Evolutionary conservation across 2,329 filamentous ascomycete species (phyloP), one percentile per base, ranked within the genome.

Genomic region (Pestalotiopsis sp.): DNA sequence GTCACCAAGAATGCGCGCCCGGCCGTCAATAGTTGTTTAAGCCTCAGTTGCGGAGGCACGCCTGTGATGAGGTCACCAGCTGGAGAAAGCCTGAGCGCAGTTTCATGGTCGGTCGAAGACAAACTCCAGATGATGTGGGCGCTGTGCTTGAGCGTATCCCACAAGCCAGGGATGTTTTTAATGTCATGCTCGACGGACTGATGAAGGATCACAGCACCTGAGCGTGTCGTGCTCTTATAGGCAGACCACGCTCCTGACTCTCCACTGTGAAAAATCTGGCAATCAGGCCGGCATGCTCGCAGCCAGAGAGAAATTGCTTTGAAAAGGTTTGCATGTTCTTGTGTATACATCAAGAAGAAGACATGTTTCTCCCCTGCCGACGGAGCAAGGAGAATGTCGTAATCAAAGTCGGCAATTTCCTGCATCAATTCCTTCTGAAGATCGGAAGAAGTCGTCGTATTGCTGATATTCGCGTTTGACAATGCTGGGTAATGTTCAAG

Each of bases 1-100:
- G 84, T 86, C 3, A 87, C 73, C 1, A 87, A 72, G n/a, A 87
- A 78, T 4, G 78, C 82, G 6, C 80, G 77, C 0, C 84, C 83
- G 25, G 77, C 74, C 2, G 84, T 84, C 66, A 87, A 85, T 2
- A 87, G 72, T 3, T 78, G 78, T 1, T 77, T 83, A 41, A 82
- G 69, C 7, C 73, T 75, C 5, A 84, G 73, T 20, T 76, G 76
- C 0, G 80, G 81, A 0, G 81, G 75, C 12, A 70, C 71, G 36
- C 56, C 69, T 36, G 58, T 13, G 17, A 57, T 41, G 38, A 31
- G 13, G 7, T 25, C 25, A 27, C 39, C 38, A 64, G 60, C 31
- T 9, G 12, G 17, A 9, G 14, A 36, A 23, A 23, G 14, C 23
- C 25, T 5, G 9, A 59, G 23, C 11, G 52, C 9, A n/a, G 60